A percentile compares a stretch with the other conserved stretches of the same genome.
Conservation (phyloP, 2,329 filamentous ascomycete species). For the Xylariaceae sp. region DNA sequence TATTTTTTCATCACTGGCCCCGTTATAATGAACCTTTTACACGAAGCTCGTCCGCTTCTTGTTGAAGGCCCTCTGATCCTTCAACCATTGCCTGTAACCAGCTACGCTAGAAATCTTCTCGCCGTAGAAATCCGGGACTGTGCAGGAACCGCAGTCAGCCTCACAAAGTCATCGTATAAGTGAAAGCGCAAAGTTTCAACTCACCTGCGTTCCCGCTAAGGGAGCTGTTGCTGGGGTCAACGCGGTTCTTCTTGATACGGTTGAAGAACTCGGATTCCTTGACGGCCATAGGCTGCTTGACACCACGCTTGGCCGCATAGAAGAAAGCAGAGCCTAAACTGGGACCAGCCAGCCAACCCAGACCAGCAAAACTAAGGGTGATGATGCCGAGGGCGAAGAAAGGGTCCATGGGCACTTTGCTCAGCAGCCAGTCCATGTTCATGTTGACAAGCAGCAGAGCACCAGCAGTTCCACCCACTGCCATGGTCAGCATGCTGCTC, state of each 20-base stretch:
- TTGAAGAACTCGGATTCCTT: slow-evolving; percentile 95
- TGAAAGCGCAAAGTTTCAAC: slow-evolving; percentile 13
- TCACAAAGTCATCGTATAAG: not conserved
- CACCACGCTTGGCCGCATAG: slow-evolving; percentile 67
- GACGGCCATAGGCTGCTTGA: slow-evolving; percentile 67
- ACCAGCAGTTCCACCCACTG: slow-evolving; percentile 58
- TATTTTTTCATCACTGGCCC: not conserved
- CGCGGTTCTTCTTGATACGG: slow-evolving; percentile 85
- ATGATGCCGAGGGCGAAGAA: slow-evolving; percentile 80
- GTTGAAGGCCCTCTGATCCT: slow-evolving; percentile 96
- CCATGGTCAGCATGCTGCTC: slow-evolving; percentile 65
- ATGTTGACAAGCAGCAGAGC: slow-evolving; percentile 65
- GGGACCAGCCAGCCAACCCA: slow-evolving; percentile 86
- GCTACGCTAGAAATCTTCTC: slow-evolving; percentile 95
- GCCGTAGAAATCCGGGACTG: slow-evolving; percentile 93
- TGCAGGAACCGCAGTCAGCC: not conserved
- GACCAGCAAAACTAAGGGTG: slow-evolving; percentile 69
- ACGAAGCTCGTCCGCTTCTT: slow-evolving; percentile 73
- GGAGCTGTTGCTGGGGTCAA: slow-evolving; percentile 84
- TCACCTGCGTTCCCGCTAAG: slow-evolving; percentile 72
- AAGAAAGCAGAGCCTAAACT: slow-evolving; percentile 77
- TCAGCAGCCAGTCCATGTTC: slow-evolving; percentile 67
- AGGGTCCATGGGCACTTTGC: slow-evolving; percentile 78
- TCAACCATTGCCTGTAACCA: slow-evolving; percentile 91
- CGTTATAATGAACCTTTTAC: slow-evolving; percentile 27